Conservation (phyloP, 1,139 yeast species). For the Candida frijolesensis region DNA sequence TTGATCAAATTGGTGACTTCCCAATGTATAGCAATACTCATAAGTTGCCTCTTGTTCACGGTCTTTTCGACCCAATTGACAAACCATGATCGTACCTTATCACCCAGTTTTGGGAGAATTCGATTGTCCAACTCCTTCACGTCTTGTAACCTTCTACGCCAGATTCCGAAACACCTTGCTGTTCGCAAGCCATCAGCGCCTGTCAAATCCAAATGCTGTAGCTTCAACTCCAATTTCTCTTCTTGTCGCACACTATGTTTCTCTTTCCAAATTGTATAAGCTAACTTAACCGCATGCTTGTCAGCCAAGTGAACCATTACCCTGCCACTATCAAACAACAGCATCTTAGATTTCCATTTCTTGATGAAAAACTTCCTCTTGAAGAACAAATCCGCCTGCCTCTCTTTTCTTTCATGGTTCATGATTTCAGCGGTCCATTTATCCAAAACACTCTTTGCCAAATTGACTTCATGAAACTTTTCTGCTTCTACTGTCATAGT, state of each 20-base stretch:
- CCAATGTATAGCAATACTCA: conserved; percentile 17
- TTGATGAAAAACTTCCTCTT: conserved; percentile 12
- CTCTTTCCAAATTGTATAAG: conserved; percentile 9
- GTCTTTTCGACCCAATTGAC: conserved; percentile 14
- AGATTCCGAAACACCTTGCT: conserved; percentile 1
- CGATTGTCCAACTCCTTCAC: neutral
- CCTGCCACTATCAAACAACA: neutral
- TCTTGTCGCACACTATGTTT: conserved; percentile 4
- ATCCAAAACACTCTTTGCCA: neutral
- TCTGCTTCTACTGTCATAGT: neutral
- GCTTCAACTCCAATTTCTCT: neutral
- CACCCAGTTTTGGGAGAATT: neutral
- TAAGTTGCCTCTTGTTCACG: neutral
- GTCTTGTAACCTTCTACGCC: conserved; percentile 1
- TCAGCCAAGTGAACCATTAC: conserved; percentile 1
- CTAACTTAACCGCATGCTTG: conserved; percentile 1
- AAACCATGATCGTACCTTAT: neutral
- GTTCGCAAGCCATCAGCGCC: neutral
- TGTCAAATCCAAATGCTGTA: conserved; percentile 1
- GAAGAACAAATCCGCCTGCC: neutral
- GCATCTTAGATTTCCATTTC: conserved; percentile 11
- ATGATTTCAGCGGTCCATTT: conserved; percentile 2
- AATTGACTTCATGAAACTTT: neutral
- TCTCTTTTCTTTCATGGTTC: neutral
- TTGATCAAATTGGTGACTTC: conserved; percentile 15